Evolutionary conservation across 768 basidiomycete genomes (phyloP).

Genomic region (Arthromyces matolae): DNA sequence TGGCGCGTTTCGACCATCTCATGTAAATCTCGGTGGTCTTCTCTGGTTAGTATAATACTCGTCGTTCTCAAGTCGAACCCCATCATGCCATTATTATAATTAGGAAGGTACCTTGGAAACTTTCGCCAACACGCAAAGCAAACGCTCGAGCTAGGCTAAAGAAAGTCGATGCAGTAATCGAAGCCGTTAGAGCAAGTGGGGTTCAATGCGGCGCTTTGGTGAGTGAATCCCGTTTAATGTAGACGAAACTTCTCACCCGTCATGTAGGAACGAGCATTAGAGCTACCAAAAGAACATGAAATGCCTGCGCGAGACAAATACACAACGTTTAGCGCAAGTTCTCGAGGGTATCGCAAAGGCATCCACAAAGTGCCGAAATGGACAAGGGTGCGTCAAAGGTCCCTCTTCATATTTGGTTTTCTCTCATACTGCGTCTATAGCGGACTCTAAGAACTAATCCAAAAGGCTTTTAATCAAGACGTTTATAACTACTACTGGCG

Average conservation of each 20-base stretch:
- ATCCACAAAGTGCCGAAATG: constrained; percentile 98
- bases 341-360: constrained; percentile 81
- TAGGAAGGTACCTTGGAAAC: constrained; percentile 94
- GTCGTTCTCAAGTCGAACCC: not conserved
- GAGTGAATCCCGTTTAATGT: constrained; percentile 25
- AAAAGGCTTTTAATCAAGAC: constrained; percentile 71
- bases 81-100: constrained; percentile 11
- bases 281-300: constrained; percentile 89
- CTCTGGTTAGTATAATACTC: constrained; percentile 61
- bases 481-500: constrained; percentile 12
- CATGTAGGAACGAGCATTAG: constrained; percentile 62
- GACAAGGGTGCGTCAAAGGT: constrained; percentile 65
- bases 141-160: constrained; percentile 87
- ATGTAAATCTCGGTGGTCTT: constrained; percentile 68
- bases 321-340: constrained; percentile 75
- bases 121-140: constrained; percentile 89
- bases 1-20: constrained; percentile 76
- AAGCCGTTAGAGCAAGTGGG: constrained; percentile 79
- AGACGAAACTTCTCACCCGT: not conserved
- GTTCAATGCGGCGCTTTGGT: constrained; percentile 76
- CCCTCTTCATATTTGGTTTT: not conserved
- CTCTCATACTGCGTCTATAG: constrained; percentile 36
- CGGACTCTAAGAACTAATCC: constrained; percentile 86
- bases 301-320: constrained; percentile 95
- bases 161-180: constrained; percentile 91